Percentiles rank a stretch among this genome's conserved stretches.
Conservation (phyloP, 495 filamentous ascomycete genomes). For the Aspergillus bridgeri region DNA sequence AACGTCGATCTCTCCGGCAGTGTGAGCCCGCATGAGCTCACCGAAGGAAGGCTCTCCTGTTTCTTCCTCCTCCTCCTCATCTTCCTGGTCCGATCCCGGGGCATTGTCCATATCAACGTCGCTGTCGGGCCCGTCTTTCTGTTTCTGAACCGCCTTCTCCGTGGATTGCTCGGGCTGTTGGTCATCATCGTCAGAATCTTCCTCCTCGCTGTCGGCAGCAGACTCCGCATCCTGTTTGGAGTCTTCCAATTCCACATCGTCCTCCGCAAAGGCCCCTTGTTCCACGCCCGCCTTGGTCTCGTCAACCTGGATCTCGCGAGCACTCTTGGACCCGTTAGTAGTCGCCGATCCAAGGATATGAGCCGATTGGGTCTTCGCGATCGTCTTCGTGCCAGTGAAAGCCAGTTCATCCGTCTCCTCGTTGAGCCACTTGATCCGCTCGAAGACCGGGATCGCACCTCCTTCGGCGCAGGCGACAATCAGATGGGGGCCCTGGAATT, state of each 20-base stretch:
- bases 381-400: slow-evolving; percentile 43
- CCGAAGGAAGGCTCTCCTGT: slow-evolving; percentile 76
- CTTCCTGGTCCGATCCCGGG: slow-evolving; percentile 33
- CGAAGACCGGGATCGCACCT: slow-evolving; percentile 53
- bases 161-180: slow-evolving; percentile 29
- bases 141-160: slow-evolving; percentile 35
- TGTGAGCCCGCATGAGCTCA: slow-evolving; percentile 72
- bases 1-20: slow-evolving; percentile 72
- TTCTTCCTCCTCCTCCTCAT: slow-evolving; percentile 47
- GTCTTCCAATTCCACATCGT: slow-evolving; percentile 53
- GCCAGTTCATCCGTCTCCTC: slow-evolving; percentile 44
- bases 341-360: slow-evolving; percentile 38
- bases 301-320: slow-evolving; percentile 62
- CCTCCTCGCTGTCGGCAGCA: slow-evolving; percentile 34
- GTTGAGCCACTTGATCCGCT: slow-evolving; percentile 50
- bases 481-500: slow-evolving; percentile 48
- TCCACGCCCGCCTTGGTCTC: slow-evolving; percentile 70
- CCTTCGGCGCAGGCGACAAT: slow-evolving; percentile 54
- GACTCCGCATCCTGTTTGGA: slow-evolving; percentile 34
- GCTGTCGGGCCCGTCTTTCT: slow-evolving; percentile 29
- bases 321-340: slow-evolving; percentile 59
- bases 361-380: slow-evolving; percentile 45
- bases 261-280: slow-evolving; percentile 36
- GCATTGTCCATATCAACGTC: slow-evolving; percentile 45
- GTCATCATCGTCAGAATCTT: slow-evolving; percentile 41